Evolutionary conservation across 2,329 filamentous ascomycete genomes (phyloP).

Genomic region (Ascochyta lentis): DNA sequence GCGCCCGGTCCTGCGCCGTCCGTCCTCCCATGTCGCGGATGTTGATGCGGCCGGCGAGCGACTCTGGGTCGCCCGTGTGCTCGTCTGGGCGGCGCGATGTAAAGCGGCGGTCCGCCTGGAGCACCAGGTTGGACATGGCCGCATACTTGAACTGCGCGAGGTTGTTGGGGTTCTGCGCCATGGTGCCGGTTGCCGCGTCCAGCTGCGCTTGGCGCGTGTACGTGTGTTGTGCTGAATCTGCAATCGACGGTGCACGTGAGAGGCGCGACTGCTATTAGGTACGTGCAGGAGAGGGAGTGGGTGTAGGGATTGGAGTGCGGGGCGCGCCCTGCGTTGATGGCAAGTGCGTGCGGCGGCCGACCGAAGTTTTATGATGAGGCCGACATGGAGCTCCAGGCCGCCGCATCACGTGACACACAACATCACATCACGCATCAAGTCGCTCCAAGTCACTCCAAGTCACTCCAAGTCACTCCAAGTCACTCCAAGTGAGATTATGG

Average conservation of each 20-base stretch:
- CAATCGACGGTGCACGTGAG: conserved; percentile 1
- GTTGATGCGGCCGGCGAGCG: conserved; percentile 89
- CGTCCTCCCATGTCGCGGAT: conserved; percentile 94
- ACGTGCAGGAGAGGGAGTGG: conserved; percentile 4
- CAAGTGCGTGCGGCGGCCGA: conserved; percentile 24
- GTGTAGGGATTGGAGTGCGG: conserved; percentile 10
- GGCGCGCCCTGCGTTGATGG: conserved; percentile 32
- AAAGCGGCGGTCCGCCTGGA: conserved; percentile 98
- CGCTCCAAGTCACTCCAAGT: not conserved
- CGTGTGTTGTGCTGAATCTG: too few relatives aligned
- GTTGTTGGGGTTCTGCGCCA: conserved; percentile 58
- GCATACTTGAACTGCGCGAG: conserved; percentile 98
- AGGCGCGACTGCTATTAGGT: conserved; percentile 12
- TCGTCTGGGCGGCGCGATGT: conserved; percentile 92
- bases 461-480: too few relatives aligned
- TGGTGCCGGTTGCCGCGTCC: conserved; percentile 27
- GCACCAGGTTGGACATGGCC: conserved; percentile 99
- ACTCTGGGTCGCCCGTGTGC: conserved; percentile 95
- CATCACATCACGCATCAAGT: not conserved
- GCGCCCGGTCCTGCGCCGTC: conserved; percentile 78
- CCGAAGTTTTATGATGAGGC: conserved; percentile 14
- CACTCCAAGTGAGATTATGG: too few relatives aligned
- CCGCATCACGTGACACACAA: conserved; percentile 2
- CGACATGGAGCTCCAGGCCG: conserved; percentile 9
- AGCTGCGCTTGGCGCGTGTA: conserved; percentile 31